Conservation (phyloP, 2,329 filamentous ascomycete species). For the Cladorrhinum sp. region DNA sequence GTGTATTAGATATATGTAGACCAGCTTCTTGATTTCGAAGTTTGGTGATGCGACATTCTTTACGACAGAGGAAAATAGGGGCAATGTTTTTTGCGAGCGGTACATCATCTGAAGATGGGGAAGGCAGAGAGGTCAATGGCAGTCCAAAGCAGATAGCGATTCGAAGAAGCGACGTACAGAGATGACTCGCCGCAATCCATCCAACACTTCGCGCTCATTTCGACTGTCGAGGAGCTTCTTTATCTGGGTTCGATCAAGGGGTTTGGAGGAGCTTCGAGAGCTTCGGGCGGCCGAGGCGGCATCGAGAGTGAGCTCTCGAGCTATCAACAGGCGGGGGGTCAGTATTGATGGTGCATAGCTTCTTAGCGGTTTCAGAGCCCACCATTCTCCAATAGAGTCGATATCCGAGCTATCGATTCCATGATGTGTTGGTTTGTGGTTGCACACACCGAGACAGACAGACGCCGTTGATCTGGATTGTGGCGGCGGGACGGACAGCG, state of each 20-base stretch:
- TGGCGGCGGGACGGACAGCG: background rate
- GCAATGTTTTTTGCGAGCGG: conserved; percentile 78
- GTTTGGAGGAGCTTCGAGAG: conserved; percentile 55
- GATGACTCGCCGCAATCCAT: conserved; percentile 84
- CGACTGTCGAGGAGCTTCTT: conserved; percentile 94
- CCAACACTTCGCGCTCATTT: conserved; percentile 87
- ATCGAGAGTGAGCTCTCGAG: conserved; percentile 95
- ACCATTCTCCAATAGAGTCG: conserved; percentile 93
- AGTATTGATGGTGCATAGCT: conserved; percentile 2
- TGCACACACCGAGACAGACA: background rate
- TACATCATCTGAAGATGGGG: conserved; percentile 78
- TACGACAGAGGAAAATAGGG: conserved; percentile 96
- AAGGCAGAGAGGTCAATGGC: background rate
- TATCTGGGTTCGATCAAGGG: conserved; percentile 76
- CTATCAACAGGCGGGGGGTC: conserved; percentile 43
- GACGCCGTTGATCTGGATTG: background rate
- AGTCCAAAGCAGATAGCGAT: background rate
- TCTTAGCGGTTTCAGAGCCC: conserved; percentile 32
- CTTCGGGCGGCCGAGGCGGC: conserved; percentile 83
- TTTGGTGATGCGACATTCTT: conserved; percentile 96
- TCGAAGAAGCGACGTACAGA: conserved; percentile 61
- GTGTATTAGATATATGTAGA: conserved; percentile 96
- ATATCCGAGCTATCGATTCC: conserved; percentile 96
- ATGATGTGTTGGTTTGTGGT: conserved; percentile 45
- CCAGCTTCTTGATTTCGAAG: conserved; percentile 93